Conservation (phyloP, 2,329 filamentous ascomycete genomes). For the Fonsecaea pugnacius region DNA sequence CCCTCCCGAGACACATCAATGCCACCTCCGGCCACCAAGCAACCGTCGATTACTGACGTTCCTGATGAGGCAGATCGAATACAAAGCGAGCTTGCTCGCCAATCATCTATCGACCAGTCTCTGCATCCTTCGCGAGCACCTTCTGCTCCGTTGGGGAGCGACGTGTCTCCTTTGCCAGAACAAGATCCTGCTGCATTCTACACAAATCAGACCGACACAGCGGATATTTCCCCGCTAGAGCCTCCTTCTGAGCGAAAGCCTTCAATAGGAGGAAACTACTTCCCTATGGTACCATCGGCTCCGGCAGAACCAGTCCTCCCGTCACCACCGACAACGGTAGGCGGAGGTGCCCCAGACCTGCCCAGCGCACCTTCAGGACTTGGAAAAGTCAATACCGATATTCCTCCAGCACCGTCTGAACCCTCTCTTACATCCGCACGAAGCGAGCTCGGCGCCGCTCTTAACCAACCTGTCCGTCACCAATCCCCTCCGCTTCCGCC, state of each 20-base stretch:
- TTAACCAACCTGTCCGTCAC: slow-evolving; percentile 20
- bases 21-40: slow-evolving; percentile 41
- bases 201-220: slow-evolving; percentile 42
- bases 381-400: slow-evolving; percentile 8
- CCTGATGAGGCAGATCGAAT: slow-evolving; percentile 61
- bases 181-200: slow-evolving; percentile 43
- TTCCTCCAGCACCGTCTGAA: slow-evolving; percentile 24
- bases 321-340: slow-evolving; percentile 36
- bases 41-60: slow-evolving; percentile 64
- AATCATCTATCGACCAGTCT: slow-evolving; percentile 56
- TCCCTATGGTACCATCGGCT: slow-evolving; percentile 55
- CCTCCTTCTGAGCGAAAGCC: slow-evolving; percentile 50
- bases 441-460: slow-evolving; percentile 21
- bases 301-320: slow-evolving; percentile 41
- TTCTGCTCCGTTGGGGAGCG: slow-evolving; percentile 26
- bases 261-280: slow-evolving; percentile 63
- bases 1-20: slow-evolving; percentile 52
- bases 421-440: slow-evolving; percentile 20
- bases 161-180: slow-evolving; percentile 34
- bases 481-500: slow-evolving; percentile 34
- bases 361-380: slow-evolving; percentile 36
- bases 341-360: slow-evolving; percentile 36
- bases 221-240: slow-evolving; percentile 60
- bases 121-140: slow-evolving; percentile 49
- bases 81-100: slow-evolving; percentile 49